Evolutionary conservation across 2,329 filamentous ascomycete genomes (phyloP).

Genomic region (Fusarium concolor): DNA sequence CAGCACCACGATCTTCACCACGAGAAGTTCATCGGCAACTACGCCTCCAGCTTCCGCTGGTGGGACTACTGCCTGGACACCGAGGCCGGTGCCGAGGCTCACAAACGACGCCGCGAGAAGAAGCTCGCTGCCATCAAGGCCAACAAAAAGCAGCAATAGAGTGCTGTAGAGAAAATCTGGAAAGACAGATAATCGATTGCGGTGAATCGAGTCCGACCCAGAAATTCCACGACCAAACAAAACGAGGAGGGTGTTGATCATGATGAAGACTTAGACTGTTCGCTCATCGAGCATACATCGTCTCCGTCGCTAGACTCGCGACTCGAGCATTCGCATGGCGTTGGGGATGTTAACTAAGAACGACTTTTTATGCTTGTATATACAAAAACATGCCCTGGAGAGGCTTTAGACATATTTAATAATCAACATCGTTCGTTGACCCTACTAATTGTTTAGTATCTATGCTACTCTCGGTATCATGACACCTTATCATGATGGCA

Average conservation of each 20-base stretch:
- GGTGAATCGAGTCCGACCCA: slow-evolving; percentile 40
- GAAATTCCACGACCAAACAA: slow-evolving; percentile 18
- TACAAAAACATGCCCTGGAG: slow-evolving; percentile 44
- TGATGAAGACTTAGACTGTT: slow-evolving; percentile 42
- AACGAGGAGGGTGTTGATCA: slow-evolving; percentile 34
- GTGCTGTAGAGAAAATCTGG: slow-evolving; percentile 9
- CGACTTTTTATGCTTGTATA: slow-evolving; percentile 49
- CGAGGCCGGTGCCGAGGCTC: slow-evolving; percentile 88
- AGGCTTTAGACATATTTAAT: slow-evolving; percentile 51
- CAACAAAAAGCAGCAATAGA: slow-evolving; percentile 78
- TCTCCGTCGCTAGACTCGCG: slow-evolving; percentile 36
- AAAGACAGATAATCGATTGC: slow-evolving; percentile 36
- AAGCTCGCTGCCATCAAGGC: slow-evolving; percentile 74
- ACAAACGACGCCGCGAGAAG: slow-evolving; percentile 83
- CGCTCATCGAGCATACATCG: slow-evolving; percentile 31
- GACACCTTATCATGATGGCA: not conserved
- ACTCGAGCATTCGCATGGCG: slow-evolving; percentile 48
- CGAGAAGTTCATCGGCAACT: slow-evolving; percentile 99
- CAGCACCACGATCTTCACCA: slow-evolving; percentile 98
- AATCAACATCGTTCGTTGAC: slow-evolving; percentile 48
- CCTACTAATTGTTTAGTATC: not conserved
- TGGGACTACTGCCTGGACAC: slow-evolving; percentile 97
- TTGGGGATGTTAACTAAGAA: slow-evolving; percentile 47
- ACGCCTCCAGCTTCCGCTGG: slow-evolving; percentile 97
- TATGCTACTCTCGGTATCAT: not conserved